Conservation (phyloP, 371 early-diverging fungal genomes). For the Dinochytrium kinnereticum region DNA sequence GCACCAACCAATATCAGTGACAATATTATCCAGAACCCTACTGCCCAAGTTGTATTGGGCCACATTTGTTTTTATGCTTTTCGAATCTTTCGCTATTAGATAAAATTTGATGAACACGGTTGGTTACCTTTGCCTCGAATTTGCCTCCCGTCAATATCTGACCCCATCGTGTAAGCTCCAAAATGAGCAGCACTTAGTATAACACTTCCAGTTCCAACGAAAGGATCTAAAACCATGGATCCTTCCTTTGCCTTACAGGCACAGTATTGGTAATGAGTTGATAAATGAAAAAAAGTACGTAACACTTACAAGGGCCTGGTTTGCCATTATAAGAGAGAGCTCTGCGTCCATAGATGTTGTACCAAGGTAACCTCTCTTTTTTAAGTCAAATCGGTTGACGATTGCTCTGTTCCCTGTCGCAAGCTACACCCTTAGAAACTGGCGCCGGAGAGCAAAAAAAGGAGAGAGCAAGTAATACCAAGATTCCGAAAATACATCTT, state of each 20-base stretch:
- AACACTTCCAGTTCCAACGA: conserved; percentile 95
- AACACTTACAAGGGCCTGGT: conserved; percentile 77
- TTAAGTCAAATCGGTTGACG: conserved; percentile 82
- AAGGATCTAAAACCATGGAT: conserved; percentile 93
- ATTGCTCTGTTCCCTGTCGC: conserved; percentile 75
- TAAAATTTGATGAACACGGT: too few relatives aligned
- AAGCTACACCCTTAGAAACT: too few relatives aligned
- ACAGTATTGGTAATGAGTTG: too few relatives aligned
- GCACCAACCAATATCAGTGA: conserved; percentile 77
- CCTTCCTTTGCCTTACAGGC: conserved; percentile 77
- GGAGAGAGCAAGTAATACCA: conserved; percentile 31
- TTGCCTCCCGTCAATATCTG: conserved; percentile 97
- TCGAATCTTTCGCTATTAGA: conserved; percentile 22
- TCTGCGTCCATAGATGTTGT: conserved; percentile 98
- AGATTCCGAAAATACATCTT: conserved; percentile 74
- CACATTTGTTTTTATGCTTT: conserved; percentile 73
- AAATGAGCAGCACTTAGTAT: conserved; percentile 90
- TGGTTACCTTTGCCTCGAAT: conserved; percentile 90
- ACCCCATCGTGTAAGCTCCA: conserved; percentile 90
- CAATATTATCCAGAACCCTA: conserved; percentile 79
- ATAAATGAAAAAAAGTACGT: not conserved
- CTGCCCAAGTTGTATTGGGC: conserved; percentile 79
- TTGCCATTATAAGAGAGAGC: conserved; percentile 94
- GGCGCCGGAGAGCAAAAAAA: too few relatives aligned
- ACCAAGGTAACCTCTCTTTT: conserved; percentile 92